These are phyloP conservation scores for Collybia mongolica DNA, from an alignment of 768 basidiomycete genomes.

Conservation along the genomic window DNA sequence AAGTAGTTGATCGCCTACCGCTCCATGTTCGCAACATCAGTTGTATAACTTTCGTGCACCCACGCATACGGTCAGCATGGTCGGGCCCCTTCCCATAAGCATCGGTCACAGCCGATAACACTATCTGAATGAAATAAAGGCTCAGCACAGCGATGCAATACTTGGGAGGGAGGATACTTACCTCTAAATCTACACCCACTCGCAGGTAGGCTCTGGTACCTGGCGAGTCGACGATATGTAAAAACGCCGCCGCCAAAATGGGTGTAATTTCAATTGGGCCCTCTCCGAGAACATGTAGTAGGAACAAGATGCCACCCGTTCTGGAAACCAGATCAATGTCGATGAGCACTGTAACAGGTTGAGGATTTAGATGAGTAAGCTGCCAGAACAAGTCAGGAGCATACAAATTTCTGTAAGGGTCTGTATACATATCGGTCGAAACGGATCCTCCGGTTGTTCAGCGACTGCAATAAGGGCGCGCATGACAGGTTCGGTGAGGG, in stretches of 20 bases:
- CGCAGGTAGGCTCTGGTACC: conserved; percentile 74
- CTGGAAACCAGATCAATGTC: conserved; percentile 81
- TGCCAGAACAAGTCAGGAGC: conserved; percentile 22
- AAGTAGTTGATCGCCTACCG: conserved; percentile 49
- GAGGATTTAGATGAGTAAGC: not conserved
- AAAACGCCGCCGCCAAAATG: conserved; percentile 74
- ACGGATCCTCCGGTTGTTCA: conserved; percentile 89
- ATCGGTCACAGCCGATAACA: conserved; percentile 87
- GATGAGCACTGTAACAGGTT: conserved; percentile 62
- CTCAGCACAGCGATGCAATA: not conserved
- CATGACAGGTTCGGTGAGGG: conserved; percentile 74
- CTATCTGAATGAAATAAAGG: conserved; percentile 51
- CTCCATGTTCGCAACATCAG: conserved; percentile 91
- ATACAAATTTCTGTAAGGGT: conserved; percentile 88
- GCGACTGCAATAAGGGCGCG: conserved; percentile 91
- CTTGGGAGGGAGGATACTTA: conserved; percentile 27
- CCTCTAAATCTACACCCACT: conserved; percentile 89
- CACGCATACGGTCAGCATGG: conserved; percentile 77
- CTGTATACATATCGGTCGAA: conserved; percentile 78
- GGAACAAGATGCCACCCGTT: conserved; percentile 82
- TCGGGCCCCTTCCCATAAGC: conserved; percentile 83
- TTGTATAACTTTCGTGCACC: conserved; percentile 74
- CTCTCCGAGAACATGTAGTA: conserved; percentile 87
- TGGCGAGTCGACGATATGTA: conserved; percentile 85
- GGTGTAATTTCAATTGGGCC: conserved; percentile 83